Evolutionary conservation across 257 asterid species (phyloP).

Genomic region (Marsdenia floribunda): DNA sequence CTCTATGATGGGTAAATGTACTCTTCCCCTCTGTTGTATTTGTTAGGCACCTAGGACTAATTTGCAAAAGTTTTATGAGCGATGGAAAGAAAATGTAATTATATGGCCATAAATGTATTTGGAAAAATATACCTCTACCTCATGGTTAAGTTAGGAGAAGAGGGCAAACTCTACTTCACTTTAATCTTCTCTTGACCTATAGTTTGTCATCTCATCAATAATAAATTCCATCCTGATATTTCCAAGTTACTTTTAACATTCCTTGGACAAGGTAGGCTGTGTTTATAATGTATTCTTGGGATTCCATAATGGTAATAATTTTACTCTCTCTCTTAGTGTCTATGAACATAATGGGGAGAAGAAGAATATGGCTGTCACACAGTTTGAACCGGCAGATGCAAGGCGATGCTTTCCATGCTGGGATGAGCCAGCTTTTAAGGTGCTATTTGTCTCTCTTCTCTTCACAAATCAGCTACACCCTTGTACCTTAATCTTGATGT

Average conservation of each 20-base stretch:
- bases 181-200: neutral
- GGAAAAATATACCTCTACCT: neutral
- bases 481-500: neutral
- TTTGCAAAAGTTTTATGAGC: neutral
- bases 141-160: neutral
- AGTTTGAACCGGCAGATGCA: conserved; percentile 99
- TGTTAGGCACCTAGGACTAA: neutral
- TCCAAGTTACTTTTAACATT: neutral
- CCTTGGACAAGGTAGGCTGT: neutral
- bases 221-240: neutral
- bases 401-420: conserved; percentile 96
- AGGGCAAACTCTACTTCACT: neutral
- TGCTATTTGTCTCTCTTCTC: conserved; percentile 17
- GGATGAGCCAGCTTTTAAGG: conserved; percentile 99
- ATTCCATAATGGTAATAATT: conserved; percentile 1
- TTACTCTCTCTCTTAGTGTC: conserved; percentile 42
- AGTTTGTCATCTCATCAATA: neutral
- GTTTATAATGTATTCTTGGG: neutral
- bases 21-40: neutral
- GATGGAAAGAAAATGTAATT: neutral
- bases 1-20: neutral
- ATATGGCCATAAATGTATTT: neutral
- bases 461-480: neutral
- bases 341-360: conserved; percentile 80
- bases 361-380: conserved; percentile 94